Evolutionary conservation across 73 alveolate species (phyloP), one percentile per base, ranked within the genome.

Genomic region (Uronychia setigera): DNA sequence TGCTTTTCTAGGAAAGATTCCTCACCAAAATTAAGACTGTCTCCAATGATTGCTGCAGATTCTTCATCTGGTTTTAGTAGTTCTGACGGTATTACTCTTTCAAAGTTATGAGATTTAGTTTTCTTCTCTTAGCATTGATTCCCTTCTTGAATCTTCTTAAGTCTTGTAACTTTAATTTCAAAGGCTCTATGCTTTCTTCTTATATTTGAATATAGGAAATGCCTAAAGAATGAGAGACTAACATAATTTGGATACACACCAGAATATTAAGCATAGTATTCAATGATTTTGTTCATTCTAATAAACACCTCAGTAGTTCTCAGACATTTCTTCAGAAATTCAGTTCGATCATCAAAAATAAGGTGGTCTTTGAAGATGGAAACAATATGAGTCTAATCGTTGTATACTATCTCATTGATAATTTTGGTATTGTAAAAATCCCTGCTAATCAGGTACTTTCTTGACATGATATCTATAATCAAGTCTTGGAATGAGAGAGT

Each of bases 351-450:
- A 88, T 94, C 98, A 75, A 85, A 92, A 30, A 94, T 94, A 29
- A 94, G 92, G 86, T 80, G 92, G 80, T 94, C 98, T 87, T 94
- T 94, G 60, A 94, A 94, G 58, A 94, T 87, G 0, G 98, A 88
- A 0, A 94, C 98, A 28, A 88, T 88, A 84, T 84, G 84, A 79
- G 94, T 78, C 79, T 84, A 80, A 67, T 94, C 98, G 59, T 92
- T 94, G 88, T 79, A 94, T 74, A 94, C 80, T 78, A 94, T 88
- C 74, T 92, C 90, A 59, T 87, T 88, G 33, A 89, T 89, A 19
- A 88, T 85, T 77, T 80, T 80, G 25, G 87, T 75, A 77, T 92
- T 92, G 82, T 88, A 88, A 35, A 83, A 60, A 32, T 78, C 85
- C 29, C 87, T 74, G 76, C 88, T 86, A 29, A 81, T 79, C 13